These are phyloP conservation scores for Coelastrella sp. DNA, from an alignment of 139 green algal genomes.

Conservation along the genomic window DNA sequence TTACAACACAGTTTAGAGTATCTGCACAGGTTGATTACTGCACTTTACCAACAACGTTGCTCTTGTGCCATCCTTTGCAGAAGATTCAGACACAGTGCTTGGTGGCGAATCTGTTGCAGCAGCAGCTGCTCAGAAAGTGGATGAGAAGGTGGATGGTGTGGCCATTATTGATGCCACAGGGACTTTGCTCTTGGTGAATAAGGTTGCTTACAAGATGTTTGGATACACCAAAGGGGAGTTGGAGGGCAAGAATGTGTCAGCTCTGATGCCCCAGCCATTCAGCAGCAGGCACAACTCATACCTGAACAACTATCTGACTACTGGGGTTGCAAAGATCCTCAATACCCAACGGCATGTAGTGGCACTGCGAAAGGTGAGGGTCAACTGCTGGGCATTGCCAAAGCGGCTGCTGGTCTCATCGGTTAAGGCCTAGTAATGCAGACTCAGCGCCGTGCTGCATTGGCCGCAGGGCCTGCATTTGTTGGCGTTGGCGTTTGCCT, in stretches of 20 bases:
- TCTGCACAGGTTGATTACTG: too few species aligned
- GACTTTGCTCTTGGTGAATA: constrained; percentile 50
- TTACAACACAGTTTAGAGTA: too few species aligned
- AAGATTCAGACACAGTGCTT: too few species aligned
- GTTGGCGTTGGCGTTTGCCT: too few species aligned
- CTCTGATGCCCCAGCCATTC: constrained; percentile 54
- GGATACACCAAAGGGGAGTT: constrained; percentile 62
- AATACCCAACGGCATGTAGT: constrained; percentile 46
- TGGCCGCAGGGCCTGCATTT: too few species aligned
- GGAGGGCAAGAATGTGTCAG: constrained; percentile 64
- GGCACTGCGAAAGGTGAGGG: constrained; percentile 42
- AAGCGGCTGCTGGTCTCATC: background rate
- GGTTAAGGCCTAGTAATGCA: too few species aligned
- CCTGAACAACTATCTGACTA: constrained; percentile 50
- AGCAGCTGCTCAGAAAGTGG: background rate
- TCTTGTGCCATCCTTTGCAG: too few species aligned
- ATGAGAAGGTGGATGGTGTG: constrained; percentile 53
- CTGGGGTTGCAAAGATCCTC: constrained; percentile 39
- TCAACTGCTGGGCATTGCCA: background rate
- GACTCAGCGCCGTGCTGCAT: too few species aligned
- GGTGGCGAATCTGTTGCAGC: background rate
- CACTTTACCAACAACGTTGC: too few species aligned
- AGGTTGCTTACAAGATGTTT: constrained; percentile 15
- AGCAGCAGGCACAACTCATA: constrained; percentile 61
- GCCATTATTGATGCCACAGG: constrained; percentile 55